A percentile compares a stretch with the other conserved stretches of the same genome.
Conservation (phyloP, 257 asterid genomes). For the Solanum boliviense region DNA sequence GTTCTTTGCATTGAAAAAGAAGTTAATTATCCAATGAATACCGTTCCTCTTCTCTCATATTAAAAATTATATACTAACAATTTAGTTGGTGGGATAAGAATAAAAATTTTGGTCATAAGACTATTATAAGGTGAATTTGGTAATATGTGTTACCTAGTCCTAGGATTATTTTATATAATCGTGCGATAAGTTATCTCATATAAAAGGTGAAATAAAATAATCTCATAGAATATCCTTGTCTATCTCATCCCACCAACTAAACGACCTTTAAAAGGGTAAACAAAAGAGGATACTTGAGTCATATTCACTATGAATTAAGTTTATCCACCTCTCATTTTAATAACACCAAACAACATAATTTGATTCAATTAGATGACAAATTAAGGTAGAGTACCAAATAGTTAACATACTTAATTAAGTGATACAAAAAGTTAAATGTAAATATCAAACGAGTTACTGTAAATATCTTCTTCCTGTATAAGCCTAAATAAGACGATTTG, state of each 20-base stretch:
- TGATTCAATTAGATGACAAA: background rate
- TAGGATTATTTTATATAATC: too few relatives aligned
- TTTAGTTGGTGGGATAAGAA: background rate
- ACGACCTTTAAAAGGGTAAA: background rate
- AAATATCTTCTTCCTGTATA: background rate
- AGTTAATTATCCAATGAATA: too few relatives aligned
- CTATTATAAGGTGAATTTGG: background rate
- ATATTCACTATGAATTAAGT: background rate
- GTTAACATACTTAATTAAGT: background rate
- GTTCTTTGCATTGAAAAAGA: rapidly evolving
- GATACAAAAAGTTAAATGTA: background rate
- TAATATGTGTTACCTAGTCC: too few relatives aligned
- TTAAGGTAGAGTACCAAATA: background rate
- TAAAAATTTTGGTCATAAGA: background rate
- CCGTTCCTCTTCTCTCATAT: background rate
- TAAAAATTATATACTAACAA: too few relatives aligned
- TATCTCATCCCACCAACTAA: background rate
- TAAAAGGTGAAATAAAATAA: background rate
- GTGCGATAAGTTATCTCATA: rapidly evolving
- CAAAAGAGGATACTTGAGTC: background rate
- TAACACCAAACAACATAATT: background rate
- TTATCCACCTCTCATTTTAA: background rate
- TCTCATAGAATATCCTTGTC: background rate
- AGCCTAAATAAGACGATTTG: background rate
- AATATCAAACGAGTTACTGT: too few relatives aligned